Evolutionary conservation across 768 basidiomycete genomes (phyloP).

Genomic region (Russula brevipes): DNA sequence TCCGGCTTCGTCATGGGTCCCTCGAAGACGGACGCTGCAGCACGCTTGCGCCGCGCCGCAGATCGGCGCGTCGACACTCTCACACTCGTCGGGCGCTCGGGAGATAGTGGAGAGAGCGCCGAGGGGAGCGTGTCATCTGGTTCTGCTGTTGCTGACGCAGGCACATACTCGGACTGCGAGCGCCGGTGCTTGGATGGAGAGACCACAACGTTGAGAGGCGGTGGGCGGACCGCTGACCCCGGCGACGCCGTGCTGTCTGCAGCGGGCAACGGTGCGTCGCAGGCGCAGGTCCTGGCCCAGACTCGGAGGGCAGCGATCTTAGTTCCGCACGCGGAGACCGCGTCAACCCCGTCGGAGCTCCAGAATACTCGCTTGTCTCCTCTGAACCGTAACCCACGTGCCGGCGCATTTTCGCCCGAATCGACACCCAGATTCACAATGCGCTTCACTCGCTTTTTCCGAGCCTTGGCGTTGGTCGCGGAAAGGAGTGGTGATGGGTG

Average conservation of each 20-base stretch:
- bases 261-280: not conserved
- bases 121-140: conserved; percentile 10
- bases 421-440: conserved; percentile 73
- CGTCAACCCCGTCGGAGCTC: not conserved
- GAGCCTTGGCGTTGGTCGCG: conserved; percentile 41
- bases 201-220: not conserved
- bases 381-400: conserved; percentile 27
- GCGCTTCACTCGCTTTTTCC: conserved; percentile 57
- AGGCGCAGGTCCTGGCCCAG: conserved; percentile 2
- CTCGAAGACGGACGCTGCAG: conserved; percentile 63
- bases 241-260: conserved; percentile 10
- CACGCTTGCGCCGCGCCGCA: conserved; percentile 45
- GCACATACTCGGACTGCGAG: conserved; percentile 20
- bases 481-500: conserved; percentile 43
- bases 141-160: conserved; percentile 7
- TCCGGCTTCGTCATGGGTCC: conserved; percentile 33
- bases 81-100: conserved; percentile 23
- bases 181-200: conserved; percentile 20
- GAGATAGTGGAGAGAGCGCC: conserved; percentile 25
- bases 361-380: conserved; percentile 5
- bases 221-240: not conserved
- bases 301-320: not conserved
- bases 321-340: conserved; percentile 14
- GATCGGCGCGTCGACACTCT: conserved; percentile 34
- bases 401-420: conserved; percentile 35